Evolutionary conservation across 306 rosid species (phyloP).

Genomic region (Sicyos edulis): DNA sequence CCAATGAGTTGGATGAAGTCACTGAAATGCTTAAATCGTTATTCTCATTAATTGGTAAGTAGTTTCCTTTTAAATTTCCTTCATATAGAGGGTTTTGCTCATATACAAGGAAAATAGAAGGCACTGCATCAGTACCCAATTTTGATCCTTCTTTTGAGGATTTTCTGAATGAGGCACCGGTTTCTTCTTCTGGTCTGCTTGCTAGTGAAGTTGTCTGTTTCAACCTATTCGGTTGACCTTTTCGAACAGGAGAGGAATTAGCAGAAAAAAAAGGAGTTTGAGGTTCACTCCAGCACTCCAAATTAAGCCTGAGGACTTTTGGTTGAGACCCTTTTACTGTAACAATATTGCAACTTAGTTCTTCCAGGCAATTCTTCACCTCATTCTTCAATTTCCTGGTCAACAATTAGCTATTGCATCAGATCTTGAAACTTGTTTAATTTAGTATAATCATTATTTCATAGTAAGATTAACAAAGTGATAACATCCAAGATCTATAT

Average conservation of each 20-base stretch:
- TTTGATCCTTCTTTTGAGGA: constrained; percentile 45
- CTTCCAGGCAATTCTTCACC: constrained; percentile 75
- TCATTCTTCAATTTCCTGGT: constrained; percentile 91
- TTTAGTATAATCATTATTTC: neutral
- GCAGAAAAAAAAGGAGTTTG: constrained; percentile 79
- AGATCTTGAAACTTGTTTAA: constrained; percentile 15
- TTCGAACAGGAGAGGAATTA: constrained; percentile 55
- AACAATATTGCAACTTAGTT: constrained; percentile 77
- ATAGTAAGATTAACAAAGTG: constrained; percentile 7
- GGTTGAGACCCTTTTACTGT: constrained; percentile 73
- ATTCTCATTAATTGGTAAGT: constrained; percentile 29
- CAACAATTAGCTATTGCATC: neutral
- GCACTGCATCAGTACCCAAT: constrained; percentile 49
- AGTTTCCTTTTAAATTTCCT: constrained; percentile 30
- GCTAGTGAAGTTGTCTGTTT: constrained; percentile 69
- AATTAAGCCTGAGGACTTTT: constrained; percentile 75
- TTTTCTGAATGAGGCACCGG: constrained; percentile 50
- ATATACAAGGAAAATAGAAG: constrained; percentile 63
- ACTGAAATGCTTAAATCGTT: constrained; percentile 37
- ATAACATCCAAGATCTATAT: no score
- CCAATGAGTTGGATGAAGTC: constrained; percentile 36
- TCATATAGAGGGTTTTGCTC: constrained; percentile 81
- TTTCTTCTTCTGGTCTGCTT: constrained; percentile 84
- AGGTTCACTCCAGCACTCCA: constrained; percentile 57
- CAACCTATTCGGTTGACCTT: constrained; percentile 46